A percentile compares a stretch with the other conserved stretches of the same genome.
Conservation (phyloP, 805 yeast species). For the Saturnispora kantuleensis region DNA sequence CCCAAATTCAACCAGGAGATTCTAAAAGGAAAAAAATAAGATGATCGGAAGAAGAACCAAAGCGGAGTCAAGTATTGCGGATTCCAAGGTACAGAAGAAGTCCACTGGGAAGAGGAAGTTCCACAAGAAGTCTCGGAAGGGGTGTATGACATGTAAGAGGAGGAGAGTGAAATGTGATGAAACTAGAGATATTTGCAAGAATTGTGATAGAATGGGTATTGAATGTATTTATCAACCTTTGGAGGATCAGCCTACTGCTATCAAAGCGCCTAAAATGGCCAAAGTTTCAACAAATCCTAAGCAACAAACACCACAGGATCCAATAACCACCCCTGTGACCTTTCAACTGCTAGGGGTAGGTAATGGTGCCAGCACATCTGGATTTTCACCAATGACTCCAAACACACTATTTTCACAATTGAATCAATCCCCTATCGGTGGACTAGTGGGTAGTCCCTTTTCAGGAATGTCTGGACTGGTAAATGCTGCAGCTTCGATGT, state of each 20-base stretch:
- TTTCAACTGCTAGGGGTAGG: slow-evolving; percentile 1
- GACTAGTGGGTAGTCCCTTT: slow-evolving; percentile 1
- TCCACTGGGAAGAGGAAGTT: slow-evolving; percentile 73
- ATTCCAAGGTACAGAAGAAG: slow-evolving; percentile 20
- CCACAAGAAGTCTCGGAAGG: slow-evolving; percentile 81
- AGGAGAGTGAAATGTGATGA: slow-evolving; percentile 94
- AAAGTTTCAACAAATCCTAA: background rate
- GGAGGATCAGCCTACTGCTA: slow-evolving; percentile 1
- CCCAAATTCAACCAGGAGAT: background rate
- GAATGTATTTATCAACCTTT: slow-evolving; percentile 50
- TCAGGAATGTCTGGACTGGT: slow-evolving; percentile 3
- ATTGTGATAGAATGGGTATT: slow-evolving; percentile 71
- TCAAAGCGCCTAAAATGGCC: background rate
- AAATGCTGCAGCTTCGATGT: slow-evolving; percentile 11
- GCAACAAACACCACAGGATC: slow-evolving; percentile 3
- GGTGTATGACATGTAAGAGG: slow-evolving; percentile 82
- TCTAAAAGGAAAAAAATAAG: background rate
- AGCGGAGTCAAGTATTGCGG: too few species aligned
- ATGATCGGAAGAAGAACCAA: too few species aligned
- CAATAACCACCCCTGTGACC: background rate
- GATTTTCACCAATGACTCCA: slow-evolving; percentile 10
- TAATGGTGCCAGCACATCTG: background rate
- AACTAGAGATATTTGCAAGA: slow-evolving; percentile 63
- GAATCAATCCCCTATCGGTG: slow-evolving; percentile 8
- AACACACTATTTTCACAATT: slow-evolving; percentile 10